Conservation (phyloP, 1,284 basidiomycete genomes). For the Apiotrichum sp. region DNA sequence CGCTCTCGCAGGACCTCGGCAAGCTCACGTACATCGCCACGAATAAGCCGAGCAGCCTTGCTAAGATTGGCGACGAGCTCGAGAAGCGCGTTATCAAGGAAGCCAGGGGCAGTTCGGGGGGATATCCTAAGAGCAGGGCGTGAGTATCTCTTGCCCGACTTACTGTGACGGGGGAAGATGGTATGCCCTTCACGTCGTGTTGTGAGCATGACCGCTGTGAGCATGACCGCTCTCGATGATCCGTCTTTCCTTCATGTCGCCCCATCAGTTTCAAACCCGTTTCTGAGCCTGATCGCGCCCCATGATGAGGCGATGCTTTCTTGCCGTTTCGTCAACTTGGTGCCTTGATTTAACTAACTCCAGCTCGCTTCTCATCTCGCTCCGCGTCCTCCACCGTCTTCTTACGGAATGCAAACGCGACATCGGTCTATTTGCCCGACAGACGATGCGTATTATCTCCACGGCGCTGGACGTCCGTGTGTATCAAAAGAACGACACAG, state of each 20-base stretch:
- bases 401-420: slow-evolving; percentile 86
- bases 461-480: slow-evolving; percentile 54
- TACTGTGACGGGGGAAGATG: too few relatives aligned
- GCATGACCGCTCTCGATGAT: too few relatives aligned
- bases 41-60: slow-evolving; percentile 81
- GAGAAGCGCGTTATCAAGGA: slow-evolving; percentile 70
- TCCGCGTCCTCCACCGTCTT: slow-evolving; percentile 76
- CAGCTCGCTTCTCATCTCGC: slow-evolving; percentile 77
- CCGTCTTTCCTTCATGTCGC: too few relatives aligned
- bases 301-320: too few relatives aligned
- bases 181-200: too few relatives aligned
- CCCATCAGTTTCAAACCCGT: too few relatives aligned
- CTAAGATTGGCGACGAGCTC: slow-evolving; percentile 76
- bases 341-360: too few relatives aligned
- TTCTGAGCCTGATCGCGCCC: too few relatives aligned
- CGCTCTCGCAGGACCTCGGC: slow-evolving; percentile 83
- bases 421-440: slow-evolving; percentile 70
- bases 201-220: too few relatives aligned
- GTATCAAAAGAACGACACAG: slow-evolving; percentile 53
- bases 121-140: slow-evolving; percentile 73
- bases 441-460: slow-evolving; percentile 69
- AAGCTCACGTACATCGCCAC: slow-evolving; percentile 87
- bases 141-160: slow-evolving; percentile 57
- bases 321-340: too few relatives aligned
- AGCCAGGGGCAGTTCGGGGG: slow-evolving; percentile 60